Evolutionary conservation across 306 rosid genomes (phyloP), one percentile per base, ranked within the genome.

Genomic region (Sicyos baderoa): DNA sequence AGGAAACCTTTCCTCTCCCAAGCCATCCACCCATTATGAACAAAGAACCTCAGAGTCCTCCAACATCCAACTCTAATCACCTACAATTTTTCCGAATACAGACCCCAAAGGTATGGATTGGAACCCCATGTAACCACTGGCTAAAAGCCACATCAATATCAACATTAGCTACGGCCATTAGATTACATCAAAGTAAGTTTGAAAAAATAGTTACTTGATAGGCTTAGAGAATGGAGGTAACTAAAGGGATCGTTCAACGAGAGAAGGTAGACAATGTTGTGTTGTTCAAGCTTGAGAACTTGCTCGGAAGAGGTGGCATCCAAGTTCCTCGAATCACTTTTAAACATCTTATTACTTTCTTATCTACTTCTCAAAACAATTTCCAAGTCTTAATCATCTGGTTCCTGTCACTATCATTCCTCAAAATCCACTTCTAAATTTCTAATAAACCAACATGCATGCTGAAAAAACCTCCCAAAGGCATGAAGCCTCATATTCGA

Each of bases 361-460:
- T 58, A 25, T 3, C 18, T 27, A 25, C 7, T 7, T 23, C 12
- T 12, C 37, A 0, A 56, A 23, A 56, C 62, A 56, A 56, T 56
- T 57, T 57, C 63, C 37, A 25, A 5, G 63, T 14, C 63, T 57
- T 57, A 25, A 29, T 59, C 66, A 59, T 59, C 45, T 59, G 4
- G 65, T 59, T 59, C 65, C 35, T 14, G 13, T 57, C 63, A 21
- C 4, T 57, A 15, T 9, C 42, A 57, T 25, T 42, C 66, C 21
- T 16, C 13, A 27, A 58, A 18, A 58, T 58, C 47, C 67, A 60
- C 9, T 16, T 35, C 66, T 59, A n/a, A 29, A 7, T 29, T 22
- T 35, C 40, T 37, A 40, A 40, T 40, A 40, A 40, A n/a, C n/a
- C 45, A 4, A 35, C 47, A 35, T 4, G 23, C 16, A 61, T 42